Evolutionary conservation across 495 filamentous ascomycete species (phyloP).

Genomic region (Acidomyces sp.): DNA sequence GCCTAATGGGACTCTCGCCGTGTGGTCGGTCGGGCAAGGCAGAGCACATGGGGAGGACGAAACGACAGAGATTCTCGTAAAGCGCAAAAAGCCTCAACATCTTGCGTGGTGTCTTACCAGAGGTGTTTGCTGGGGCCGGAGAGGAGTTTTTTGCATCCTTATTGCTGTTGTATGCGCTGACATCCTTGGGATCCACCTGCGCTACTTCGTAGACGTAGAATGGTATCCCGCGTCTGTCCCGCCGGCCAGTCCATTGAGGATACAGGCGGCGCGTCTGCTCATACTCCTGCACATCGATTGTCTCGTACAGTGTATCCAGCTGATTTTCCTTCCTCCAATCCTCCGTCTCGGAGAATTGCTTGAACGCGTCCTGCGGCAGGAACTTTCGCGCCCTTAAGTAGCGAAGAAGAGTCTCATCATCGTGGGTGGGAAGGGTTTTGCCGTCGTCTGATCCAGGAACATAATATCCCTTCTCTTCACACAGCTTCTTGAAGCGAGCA

Average conservation of each 20-base stretch:
- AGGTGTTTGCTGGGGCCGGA: conserved; percentile 33
- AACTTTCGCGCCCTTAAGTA: conserved; percentile 71
- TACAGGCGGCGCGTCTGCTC: conserved; percentile 70
- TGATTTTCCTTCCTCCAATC: conserved; percentile 72
- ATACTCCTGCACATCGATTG: conserved; percentile 60
- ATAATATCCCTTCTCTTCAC: conserved; percentile 54
- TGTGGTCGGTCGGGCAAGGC: conserved; percentile 53
- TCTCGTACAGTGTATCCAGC: conserved; percentile 29
- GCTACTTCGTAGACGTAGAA: conserved; percentile 79
- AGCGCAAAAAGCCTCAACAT: conserved; percentile 71
- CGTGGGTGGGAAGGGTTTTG: conserved; percentile 45
- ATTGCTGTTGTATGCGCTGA: conserved; percentile 51
- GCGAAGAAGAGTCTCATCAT: conserved; percentile 69
- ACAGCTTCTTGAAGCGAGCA: conserved; percentile 51
- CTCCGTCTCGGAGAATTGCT: conserved; percentile 79
- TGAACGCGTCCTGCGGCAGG: conserved; percentile 56
- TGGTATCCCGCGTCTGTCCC: conserved; percentile 78
- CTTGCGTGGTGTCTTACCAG: conserved; percentile 38
- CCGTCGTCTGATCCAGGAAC: conserved; percentile 35
- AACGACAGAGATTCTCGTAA: conserved; percentile 80
- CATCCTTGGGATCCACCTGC: conserved; percentile 66
- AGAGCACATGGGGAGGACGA: conserved; percentile 71
- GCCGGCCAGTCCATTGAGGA: conserved; percentile 81
- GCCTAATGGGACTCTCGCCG: conserved; percentile 50
- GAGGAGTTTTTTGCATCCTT: conserved; percentile 22